Conservation (phyloP, 2,329 filamentous ascomycete species). For the Aureobasidium sp. region DNA sequence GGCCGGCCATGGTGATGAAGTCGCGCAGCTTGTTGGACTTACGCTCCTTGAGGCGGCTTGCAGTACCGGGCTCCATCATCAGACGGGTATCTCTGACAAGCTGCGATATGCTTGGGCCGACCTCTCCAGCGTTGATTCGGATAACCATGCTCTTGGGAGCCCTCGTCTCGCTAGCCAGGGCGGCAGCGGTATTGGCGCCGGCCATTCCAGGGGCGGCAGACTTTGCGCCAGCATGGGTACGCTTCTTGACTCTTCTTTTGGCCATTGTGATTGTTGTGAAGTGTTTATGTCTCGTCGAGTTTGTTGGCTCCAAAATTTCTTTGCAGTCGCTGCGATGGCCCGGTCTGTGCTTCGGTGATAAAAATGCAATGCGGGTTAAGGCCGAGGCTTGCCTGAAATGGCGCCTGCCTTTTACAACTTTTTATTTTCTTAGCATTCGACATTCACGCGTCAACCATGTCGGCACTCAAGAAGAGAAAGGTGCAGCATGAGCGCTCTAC, state of each 20-base stretch:
- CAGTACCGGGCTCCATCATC: conserved; percentile 95
- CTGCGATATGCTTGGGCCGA: conserved; percentile 85
- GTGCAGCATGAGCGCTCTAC: conserved; percentile 22
- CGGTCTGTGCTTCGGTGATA: not conserved
- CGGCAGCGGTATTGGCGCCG: conserved; percentile 48
- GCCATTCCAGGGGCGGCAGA: conserved; percentile 60
- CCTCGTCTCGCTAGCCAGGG: conserved; percentile 53
- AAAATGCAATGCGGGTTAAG: not conserved
- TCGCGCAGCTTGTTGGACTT: conserved; percentile 82
- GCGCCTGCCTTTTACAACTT: not conserved
- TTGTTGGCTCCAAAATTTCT: not conserved
- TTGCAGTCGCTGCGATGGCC: not conserved
- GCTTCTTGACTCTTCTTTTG: conserved; percentile 75
- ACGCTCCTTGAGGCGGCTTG: conserved; percentile 80
- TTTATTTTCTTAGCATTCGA: not conserved
- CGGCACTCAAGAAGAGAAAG: conserved; percentile 38
- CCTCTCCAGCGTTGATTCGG: conserved; percentile 87
- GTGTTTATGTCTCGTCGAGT: not conserved
- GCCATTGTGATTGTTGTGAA: conserved; percentile 53
- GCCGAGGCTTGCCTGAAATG: not conserved
- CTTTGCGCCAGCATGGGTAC: conserved; percentile 68
- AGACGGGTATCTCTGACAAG: conserved; percentile 82
- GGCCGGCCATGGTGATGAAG: conserved; percentile 92
- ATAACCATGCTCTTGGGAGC: conserved; percentile 97
- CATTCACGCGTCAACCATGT: conserved; percentile 25